phyloP scores from a whole-genome alignment of 768 basidiomycete species.

The Multifurca ochricompacta region DNA sequence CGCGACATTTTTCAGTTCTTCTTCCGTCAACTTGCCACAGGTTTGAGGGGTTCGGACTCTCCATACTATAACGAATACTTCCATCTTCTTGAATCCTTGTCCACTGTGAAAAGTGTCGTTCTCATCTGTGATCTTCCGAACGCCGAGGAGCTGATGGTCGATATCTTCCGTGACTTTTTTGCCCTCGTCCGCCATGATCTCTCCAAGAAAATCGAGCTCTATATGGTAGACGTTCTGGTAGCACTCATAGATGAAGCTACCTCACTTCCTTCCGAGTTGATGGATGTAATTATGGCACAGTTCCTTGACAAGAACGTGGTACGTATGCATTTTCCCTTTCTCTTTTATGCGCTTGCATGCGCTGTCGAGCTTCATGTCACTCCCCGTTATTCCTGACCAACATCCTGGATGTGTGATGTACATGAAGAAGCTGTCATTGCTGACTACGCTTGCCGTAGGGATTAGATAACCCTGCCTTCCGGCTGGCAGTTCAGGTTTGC shows the following conservation, averaged over 20 bases:
- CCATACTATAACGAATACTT: slow-evolving; percentile 91
- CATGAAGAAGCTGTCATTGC: not conserved
- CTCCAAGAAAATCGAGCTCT: slow-evolving; percentile 76
- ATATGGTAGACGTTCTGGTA: slow-evolving; percentile 83
- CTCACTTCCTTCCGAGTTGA: slow-evolving; percentile 65
- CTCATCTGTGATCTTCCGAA: slow-evolving; percentile 87
- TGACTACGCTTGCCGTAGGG: slow-evolving; percentile 34
- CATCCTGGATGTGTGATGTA: not conserved
- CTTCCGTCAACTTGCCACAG: slow-evolving; percentile 71
- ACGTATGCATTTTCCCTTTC: slow-evolving; percentile 24
- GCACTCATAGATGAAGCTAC: slow-evolving; percentile 84
- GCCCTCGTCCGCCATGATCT: slow-evolving; percentile 65
- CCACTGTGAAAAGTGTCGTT: slow-evolving; percentile 91
- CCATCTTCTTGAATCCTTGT: slow-evolving; percentile 88
- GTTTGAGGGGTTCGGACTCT: slow-evolving; percentile 67
- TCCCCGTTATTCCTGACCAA: not conserved
- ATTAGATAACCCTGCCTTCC: slow-evolving; percentile 66
- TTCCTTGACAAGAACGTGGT: slow-evolving; percentile 76
- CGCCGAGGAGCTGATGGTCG: slow-evolving; percentile 74
- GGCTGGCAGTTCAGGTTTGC: slow-evolving; percentile 81
- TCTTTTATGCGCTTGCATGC: not conserved
- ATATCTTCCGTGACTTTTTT: slow-evolving; percentile 82
- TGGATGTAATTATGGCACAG: slow-evolving; percentile 78
- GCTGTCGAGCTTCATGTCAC: not conserved
- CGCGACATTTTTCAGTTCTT: slow-evolving; percentile 98